phyloP scores from a whole-genome alignment of 225 moss, liverwort and hornwort genomes.

The Physcomitrium patens region DNA sequence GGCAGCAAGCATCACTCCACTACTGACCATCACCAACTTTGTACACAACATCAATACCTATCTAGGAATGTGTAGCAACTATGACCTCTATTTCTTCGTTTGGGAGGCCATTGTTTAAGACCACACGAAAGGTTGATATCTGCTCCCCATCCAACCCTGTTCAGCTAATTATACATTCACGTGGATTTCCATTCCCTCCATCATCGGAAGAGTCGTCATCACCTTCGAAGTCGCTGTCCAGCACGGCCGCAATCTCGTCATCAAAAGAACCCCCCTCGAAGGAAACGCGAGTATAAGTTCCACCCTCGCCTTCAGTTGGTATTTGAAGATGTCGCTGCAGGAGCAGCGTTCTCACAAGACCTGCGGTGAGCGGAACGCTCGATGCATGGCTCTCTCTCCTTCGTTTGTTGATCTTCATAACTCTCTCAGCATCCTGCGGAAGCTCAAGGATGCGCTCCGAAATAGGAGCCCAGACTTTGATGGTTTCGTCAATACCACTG shows the following conservation, averaged over 20 bases:
- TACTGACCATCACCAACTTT: conserved; percentile 21
- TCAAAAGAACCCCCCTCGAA: conserved; percentile 62
- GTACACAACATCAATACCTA: conserved; percentile 28
- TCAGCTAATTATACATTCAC: conserved; percentile 92
- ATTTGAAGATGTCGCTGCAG: conserved; percentile 66
- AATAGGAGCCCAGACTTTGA: conserved; percentile 90
- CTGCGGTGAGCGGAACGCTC: conserved; percentile 50
- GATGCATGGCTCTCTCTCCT: conserved; percentile 62
- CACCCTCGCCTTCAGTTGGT: conserved; percentile 51
- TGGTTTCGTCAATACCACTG: conserved; percentile 76
- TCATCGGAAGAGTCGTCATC: conserved; percentile 71
- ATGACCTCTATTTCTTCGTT: background rate
- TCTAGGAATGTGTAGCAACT: conserved; percentile 18
- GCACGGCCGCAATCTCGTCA: conserved; percentile 53
- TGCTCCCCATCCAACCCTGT: background rate
- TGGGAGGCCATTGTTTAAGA: background rate
- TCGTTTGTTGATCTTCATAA: conserved; percentile 72
- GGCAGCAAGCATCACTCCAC: conserved; percentile 2
- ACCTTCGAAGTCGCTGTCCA: conserved; percentile 72
- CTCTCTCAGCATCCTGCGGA: conserved; percentile 72
- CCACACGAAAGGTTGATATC: background rate
- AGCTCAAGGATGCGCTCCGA: conserved; percentile 59
- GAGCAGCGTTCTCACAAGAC: conserved; percentile 71
- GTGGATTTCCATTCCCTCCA: conserved; percentile 59
- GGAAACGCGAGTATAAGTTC: conserved; percentile 51